These are phyloP conservation scores for Penicillium brevicompactum DNA, from an alignment of 2,329 filamentous ascomycete species.

Conservation along the genomic window DNA sequence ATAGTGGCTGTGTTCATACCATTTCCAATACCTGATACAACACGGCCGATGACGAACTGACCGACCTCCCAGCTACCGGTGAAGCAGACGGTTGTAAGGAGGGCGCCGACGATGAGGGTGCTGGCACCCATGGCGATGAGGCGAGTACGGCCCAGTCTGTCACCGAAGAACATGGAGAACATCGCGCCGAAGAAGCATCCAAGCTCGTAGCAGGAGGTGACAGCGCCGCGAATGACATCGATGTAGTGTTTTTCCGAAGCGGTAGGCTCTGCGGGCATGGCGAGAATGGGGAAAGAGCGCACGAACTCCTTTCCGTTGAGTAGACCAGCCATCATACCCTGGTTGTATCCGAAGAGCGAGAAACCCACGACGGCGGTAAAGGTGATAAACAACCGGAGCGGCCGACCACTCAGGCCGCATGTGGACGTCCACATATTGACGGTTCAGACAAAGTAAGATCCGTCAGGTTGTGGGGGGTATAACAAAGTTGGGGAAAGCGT, in stretches of 20 bases:
- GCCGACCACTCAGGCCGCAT: slow-evolving; percentile 17
- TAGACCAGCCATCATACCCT: slow-evolving; percentile 26
- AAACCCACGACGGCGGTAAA: slow-evolving; percentile 46
- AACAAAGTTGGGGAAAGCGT: slow-evolving; percentile 4
- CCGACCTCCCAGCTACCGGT: slow-evolving; percentile 19
- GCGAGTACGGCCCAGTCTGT: slow-evolving; percentile 27
- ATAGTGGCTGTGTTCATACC: slow-evolving; percentile 35
- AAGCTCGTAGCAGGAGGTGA: slow-evolving; percentile 54
- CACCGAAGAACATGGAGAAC: slow-evolving; percentile 22
- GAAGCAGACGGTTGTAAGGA: slow-evolving; percentile 19
- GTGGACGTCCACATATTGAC: slow-evolving; percentile 28
- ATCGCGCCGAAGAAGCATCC: slow-evolving; percentile 37
- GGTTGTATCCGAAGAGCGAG: slow-evolving; percentile 41
- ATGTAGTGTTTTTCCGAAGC: slow-evolving; percentile 17
- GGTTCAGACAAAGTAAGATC: slow-evolving; percentile 4
- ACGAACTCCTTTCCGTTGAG: slow-evolving; percentile 22
- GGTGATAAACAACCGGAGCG: slow-evolving; percentile 23
- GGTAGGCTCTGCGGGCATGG: slow-evolving; percentile 30
- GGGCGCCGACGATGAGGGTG: slow-evolving; percentile 38
- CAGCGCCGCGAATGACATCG: slow-evolving; percentile 49
- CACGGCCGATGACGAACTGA: slow-evolving; percentile 39
- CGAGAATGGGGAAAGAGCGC: slow-evolving; percentile 14
- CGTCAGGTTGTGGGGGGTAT: slow-evolving; percentile 3
- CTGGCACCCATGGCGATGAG: slow-evolving; percentile 56
- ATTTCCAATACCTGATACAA: slow-evolving; percentile 34